Base-by-base conservation (phyloP, 2,329 filamentous ascomycete genomes). In the Pseudocercospora musae region DNA sequence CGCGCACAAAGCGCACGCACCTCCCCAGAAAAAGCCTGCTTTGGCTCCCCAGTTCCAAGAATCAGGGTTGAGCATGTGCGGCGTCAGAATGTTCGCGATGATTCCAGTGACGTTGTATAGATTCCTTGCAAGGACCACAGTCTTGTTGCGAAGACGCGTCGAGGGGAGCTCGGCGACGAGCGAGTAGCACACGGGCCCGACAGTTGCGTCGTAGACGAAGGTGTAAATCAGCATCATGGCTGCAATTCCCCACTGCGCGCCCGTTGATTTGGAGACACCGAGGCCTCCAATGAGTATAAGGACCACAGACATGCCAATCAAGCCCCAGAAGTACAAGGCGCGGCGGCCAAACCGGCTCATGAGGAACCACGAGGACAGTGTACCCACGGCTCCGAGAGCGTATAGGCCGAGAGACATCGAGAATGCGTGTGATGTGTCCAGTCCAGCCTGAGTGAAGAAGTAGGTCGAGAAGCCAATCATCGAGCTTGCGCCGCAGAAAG, bases 371-470 rank as follows among this genome's bases (percentile, higher is more conserved):
- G 72, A 69, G 5, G 66, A 25, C 3, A 74, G 58, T 2, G 68
- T 70, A 20, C 72, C 72, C 8, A 72, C 44, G 6, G 63, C 64
- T 8, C 68, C 72, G 20, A 74, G 60, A 1, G 63, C 71, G 59
- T 70, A 72, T 21, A 68, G 68, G 13, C 67, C 71, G 6, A 79
- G 66, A 1, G 75, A 72, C 31, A 81, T 66, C 13, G 71, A 72
- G 61, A 79, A 79, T 0, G 78, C 71, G 48, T 75, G 66, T 3
- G 61, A 57, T 1, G 62, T 57, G n/a, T 65, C 57, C 20, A 80
- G 25, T 53, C 79, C 78, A 13, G 79, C 78, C 57, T 77, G 75
- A 23, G 72, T 68, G 59, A 72, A 76, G 71, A 80, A 80, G 66
- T 74, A 74, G 1, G 74, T 72, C 23, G 60, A 60, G 33, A 49